Evolutionary conservation across 2,329 filamentous ascomycete genomes (phyloP).

Genomic region (Bertia moriformis): DNA sequence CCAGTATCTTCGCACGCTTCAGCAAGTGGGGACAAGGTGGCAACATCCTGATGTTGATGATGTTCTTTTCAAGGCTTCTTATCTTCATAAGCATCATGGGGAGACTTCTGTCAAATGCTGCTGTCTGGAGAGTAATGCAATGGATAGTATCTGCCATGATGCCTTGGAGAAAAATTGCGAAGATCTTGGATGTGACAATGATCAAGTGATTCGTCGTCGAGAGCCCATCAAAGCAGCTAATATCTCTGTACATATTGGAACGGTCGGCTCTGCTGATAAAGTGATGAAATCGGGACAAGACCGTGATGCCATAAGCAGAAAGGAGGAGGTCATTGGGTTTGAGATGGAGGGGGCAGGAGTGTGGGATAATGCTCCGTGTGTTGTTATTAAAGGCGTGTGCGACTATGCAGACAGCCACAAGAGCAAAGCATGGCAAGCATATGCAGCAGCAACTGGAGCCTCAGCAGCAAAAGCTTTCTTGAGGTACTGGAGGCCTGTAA

Average conservation of each 20-base stretch:
- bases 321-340: slow-evolving; percentile 11
- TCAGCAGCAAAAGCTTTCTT: slow-evolving; percentile 14
- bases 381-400: slow-evolving; percentile 18
- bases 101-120: too few relatives aligned
- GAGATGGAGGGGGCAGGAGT: slow-evolving; percentile 21
- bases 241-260: neutral
- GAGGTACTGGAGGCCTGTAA: slow-evolving; percentile 1
- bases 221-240: neutral
- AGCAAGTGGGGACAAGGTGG: slow-evolving; percentile 5
- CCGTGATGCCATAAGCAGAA: slow-evolving; percentile 11
- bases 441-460: slow-evolving; percentile 21
- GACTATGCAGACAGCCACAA: slow-evolving; percentile 25
- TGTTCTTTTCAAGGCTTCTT: slow-evolving; percentile 11
- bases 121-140: too few relatives aligned
- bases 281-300: slow-evolving; percentile 18
- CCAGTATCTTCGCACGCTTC: slow-evolving; percentile 4
- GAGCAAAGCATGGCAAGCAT: slow-evolving; percentile 20
- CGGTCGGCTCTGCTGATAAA: slow-evolving; percentile 14
- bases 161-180: slow-evolving; percentile 9
- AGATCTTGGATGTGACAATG: slow-evolving; percentile 11
- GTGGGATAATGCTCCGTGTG: slow-evolving; percentile 14
- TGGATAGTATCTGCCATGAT: slow-evolving; percentile 8
- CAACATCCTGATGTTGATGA: slow-evolving; percentile 12
- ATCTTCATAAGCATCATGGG: slow-evolving; percentile 14
- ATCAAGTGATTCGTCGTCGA: slow-evolving; percentile 4